Conservation (phyloP, 129 eudicot genomes). For the Lactuca saligna region DNA sequence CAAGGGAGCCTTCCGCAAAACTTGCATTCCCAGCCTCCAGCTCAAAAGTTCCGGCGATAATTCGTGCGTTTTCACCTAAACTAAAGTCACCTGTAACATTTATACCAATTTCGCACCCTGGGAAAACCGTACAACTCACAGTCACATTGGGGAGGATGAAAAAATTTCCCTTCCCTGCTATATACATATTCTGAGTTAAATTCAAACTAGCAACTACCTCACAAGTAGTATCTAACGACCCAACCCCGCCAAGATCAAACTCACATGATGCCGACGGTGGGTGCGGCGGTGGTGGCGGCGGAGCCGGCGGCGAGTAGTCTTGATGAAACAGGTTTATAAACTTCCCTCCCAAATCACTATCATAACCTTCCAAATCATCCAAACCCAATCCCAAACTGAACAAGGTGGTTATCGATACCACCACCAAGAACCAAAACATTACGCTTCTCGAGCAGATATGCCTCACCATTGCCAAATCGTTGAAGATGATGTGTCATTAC, state of each 20-base stretch:
- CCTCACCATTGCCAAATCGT: slow-evolving; percentile 32
- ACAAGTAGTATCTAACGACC: slow-evolving; percentile 86
- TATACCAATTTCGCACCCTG: slow-evolving; percentile 71
- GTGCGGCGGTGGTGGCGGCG: slow-evolving; percentile 97
- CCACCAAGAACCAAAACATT: slow-evolving; percentile 8
- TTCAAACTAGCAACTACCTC: slow-evolving; percentile 74
- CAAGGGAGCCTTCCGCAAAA: slow-evolving; percentile 54
- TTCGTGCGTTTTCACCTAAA: slow-evolving; percentile 61
- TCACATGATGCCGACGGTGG: slow-evolving; percentile 85
- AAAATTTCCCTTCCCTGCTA: slow-evolving; percentile 86
- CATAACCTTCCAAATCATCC: slow-evolving; percentile 22
- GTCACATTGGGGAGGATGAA: slow-evolving; percentile 70
- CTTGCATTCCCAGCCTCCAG: slow-evolving; percentile 56
- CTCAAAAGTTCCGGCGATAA: slow-evolving; percentile 55
- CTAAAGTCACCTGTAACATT: slow-evolving; percentile 73
- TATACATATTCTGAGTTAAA: slow-evolving; percentile 62
- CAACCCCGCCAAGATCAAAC: slow-evolving; percentile 81
- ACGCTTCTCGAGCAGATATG: slow-evolving; percentile 5
- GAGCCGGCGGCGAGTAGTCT: slow-evolving; percentile 95
- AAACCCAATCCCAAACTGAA: slow-evolving; percentile 13
- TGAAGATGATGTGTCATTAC: slow-evolving; percentile 34
- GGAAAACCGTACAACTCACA: slow-evolving; percentile 46
- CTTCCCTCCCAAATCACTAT: slow-evolving; percentile 21
- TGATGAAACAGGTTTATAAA: slow-evolving; percentile 51
- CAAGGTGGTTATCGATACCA: neutral